phyloP scores from a whole-genome alignment of 1,284 basidiomycete genomes.

The Naganishia sp. region DNA sequence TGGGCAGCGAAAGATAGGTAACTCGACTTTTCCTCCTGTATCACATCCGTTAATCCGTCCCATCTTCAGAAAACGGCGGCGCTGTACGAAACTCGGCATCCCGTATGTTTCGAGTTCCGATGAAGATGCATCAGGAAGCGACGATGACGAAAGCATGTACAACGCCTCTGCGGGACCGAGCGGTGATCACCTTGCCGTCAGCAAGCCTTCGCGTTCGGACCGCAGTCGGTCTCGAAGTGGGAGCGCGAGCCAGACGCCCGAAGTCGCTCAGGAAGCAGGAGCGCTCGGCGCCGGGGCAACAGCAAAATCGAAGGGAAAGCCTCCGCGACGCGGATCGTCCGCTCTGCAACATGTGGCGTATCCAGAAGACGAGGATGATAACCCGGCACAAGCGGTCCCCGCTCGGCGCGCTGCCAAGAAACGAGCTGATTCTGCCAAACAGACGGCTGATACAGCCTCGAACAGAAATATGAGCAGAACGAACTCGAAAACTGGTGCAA shows the following conservation, averaged over 20 bases:
- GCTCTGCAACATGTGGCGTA: slow-evolving; percentile 14
- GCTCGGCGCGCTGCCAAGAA: not conserved
- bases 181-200: slow-evolving; percentile 2
- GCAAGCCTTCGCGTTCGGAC: not conserved
- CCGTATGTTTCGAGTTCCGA: slow-evolving; percentile 22
- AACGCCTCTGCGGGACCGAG: slow-evolving; percentile 18
- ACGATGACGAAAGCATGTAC: slow-evolving; percentile 5
- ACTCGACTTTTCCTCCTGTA: slow-evolving; percentile 24
- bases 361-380: slow-evolving; percentile 15
- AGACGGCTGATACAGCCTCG: not conserved
- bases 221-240: slow-evolving; percentile 7
- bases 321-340: slow-evolving; percentile 13
- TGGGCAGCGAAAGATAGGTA: slow-evolving; percentile 59
- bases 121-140: slow-evolving; percentile 19
- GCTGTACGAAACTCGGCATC: slow-evolving; percentile 27
- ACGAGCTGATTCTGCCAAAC: slow-evolving; percentile 1
- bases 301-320: not conserved
- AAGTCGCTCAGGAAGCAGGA: not conserved
- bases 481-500: not conserved
- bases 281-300: not conserved
- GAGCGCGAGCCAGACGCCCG: slow-evolving; percentile 1
- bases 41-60: not conserved
- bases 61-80: slow-evolving; percentile 25
- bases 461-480: not conserved
- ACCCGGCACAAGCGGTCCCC: not conserved